Base-by-base conservation (phyloP, 441 rosid genomes). In the Dalechampia spathulata region DNA sequence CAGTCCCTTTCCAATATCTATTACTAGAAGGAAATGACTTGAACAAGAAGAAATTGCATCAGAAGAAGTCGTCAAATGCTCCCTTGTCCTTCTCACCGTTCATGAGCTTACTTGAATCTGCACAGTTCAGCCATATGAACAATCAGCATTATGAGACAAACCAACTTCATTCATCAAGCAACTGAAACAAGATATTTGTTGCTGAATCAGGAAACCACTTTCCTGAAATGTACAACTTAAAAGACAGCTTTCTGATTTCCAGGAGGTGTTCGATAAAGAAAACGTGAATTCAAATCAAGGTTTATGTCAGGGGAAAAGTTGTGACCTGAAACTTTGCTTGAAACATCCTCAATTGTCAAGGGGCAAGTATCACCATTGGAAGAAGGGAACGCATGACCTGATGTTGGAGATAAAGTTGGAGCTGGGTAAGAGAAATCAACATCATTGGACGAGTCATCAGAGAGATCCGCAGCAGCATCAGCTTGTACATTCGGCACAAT, bases 51-150 rank as follows among this genome's bases (percentile, higher is more conserved):
- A 34, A 30, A 42, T 68, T 63, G 62, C 73, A 63, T 80, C 77
- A 87, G 75, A 85, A 90, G 79, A 65, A 86, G 68, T 84, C 96
- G 60, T 85, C 95, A 65, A 90, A 87, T 46, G 82, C 92, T 15
- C 92, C 87, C 54, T 77, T 83, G 9, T 17, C 45, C 69, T 76
- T 84, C 42, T 74, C 84, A 61, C 67, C 72, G 21, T 75, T 74
- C 60, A 30, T 3, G 4, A 30, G 4, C 8, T 30, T 52, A 55
- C 47, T 68, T 70, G 82, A 46, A 67, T 86, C 96, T 87, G 89
- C 81, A 75, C 14, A 60, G 62, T 58, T 49, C 66, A 58, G 42
- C 58, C 23, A 58, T 45, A 52, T 60, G 12, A 67, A 53, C 38
- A 4, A 46, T 54, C 46, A 65, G 57, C 56, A 59, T 6, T 21